Evolutionary conservation across 306 rosid species (phyloP).

Genomic region (Cucurbita argyrosperma): DNA sequence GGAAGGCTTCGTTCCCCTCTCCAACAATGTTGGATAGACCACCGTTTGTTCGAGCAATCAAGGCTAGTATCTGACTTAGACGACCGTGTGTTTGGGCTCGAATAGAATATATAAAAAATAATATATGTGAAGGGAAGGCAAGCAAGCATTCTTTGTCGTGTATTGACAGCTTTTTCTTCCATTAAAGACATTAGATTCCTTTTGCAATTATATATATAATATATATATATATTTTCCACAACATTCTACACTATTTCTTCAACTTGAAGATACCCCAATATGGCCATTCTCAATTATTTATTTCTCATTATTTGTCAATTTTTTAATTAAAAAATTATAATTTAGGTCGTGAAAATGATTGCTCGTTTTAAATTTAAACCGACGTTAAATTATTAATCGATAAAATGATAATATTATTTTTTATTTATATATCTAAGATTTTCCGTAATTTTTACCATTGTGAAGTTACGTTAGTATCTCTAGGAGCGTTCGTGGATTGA

Average conservation of each 20-base stretch:
- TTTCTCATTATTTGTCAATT: background rate
- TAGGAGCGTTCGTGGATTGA: too few species aligned
- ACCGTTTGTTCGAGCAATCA: background rate
- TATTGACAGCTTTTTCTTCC: background rate
- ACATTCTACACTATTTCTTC: background rate
- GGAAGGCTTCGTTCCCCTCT: too few species aligned
- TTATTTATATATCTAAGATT: too few species aligned
- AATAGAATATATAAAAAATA: background rate
- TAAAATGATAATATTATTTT: too few species aligned
- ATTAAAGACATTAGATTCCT: constrained; percentile 7
- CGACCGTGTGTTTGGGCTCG: background rate
- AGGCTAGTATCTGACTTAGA: background rate
- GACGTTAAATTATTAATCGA: too few species aligned
- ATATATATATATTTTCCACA: too few species aligned
- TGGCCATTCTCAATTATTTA: background rate
- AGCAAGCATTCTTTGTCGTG: background rate
- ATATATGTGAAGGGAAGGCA: background rate
- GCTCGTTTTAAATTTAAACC: too few species aligned
- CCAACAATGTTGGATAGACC: too few species aligned
- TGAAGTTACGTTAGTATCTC: too few species aligned
- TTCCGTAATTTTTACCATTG: too few species aligned
- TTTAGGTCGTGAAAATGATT: too few species aligned
- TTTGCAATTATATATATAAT: background rate
- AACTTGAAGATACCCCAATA: background rate
- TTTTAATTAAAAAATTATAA: too few species aligned